Base-by-base conservation (phyloP, 2,329 filamentous ascomycete genomes). In the Penicillium sclerotigenum region DNA sequence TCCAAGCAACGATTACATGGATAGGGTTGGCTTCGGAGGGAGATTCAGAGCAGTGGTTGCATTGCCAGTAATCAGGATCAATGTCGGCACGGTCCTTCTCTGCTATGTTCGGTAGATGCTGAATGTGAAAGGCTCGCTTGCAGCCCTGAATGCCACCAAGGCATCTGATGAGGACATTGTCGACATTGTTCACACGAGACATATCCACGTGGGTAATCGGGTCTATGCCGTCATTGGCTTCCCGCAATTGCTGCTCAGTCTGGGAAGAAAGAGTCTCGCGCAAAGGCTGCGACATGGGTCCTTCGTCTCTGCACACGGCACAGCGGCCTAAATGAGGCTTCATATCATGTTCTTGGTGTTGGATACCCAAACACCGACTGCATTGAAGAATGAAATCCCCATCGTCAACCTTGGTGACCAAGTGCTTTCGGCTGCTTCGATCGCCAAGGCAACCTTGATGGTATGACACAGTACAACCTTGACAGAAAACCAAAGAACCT, bases 371-470 rank as follows among this genome's bases (percentile, higher is more conserved):
- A 70, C 94, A 99, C 54, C 87, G 88, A 62, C 86, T 87, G 75
- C 94, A 99, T 70, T 99, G 94, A 37, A 99, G 77, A 16, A 99
- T 87, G 65, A 96, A 97, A 36, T 87, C 75, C 2, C 87, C 85
- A 1, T 87, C 79, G 2, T 80, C 86, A 50, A 97, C 75, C 71
- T 97, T 99, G 24, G 91, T 97, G 10, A 90, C 90, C 34, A 94
- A 77, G 71, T 97, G 94, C n/a, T 96, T 91, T 58, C 94, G 83
- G 13, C 72, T 78, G 49, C 82, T 83, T 47, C 94, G 84, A 47
- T 81, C 79, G 1, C 93, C 91, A 28, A 99, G 80, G 68, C 94
- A 99, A 38, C 76, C 77, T 71, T 89, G 90, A 74, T 99, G 94
- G 64, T 91, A 96, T 0, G 89, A 82, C 46, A 87, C 79, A 2